Evolutionary conservation across 352 stramenopile species (phyloP).

Genomic region (Thalassiosira tumida): DNA sequence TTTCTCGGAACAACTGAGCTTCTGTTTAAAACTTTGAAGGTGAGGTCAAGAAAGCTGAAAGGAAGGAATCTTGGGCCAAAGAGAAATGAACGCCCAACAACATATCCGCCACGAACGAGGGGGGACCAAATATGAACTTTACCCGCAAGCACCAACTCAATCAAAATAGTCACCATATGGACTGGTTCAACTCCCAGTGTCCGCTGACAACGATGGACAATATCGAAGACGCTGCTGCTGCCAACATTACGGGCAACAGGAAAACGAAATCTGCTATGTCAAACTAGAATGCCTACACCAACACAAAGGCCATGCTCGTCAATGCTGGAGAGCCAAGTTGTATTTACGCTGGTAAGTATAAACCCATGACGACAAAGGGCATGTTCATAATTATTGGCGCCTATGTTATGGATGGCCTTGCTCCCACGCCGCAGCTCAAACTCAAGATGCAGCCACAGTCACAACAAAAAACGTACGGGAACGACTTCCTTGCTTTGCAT

Average conservation of each 20-base stretch:
- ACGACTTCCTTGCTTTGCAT: conserved; percentile 30
- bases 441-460: conserved; percentile 59
- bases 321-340: conserved; percentile 53
- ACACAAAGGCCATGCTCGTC: conserved; percentile 42
- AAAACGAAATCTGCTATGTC: conserved; percentile 59
- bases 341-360: conserved; percentile 53
- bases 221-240: conserved; percentile 13
- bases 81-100: neutral
- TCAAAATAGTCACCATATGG: conserved; percentile 54
- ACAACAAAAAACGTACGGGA: conserved; percentile 45
- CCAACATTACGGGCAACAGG: conserved; percentile 53
- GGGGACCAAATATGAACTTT: conserved; percentile 56
- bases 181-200: conserved; percentile 70
- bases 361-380: conserved; percentile 31
- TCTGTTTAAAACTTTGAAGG: neutral
- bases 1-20: neutral
- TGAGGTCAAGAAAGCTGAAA: neutral
- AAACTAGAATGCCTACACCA: conserved; percentile 60
- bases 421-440: conserved; percentile 51
- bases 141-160: conserved; percentile 46
- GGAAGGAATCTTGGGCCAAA: neutral
- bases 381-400: conserved; percentile 22
- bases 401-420: conserved; percentile 69
- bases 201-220: conserved; percentile 54
- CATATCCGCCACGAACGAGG: neutral